These are phyloP conservation scores for Dimargaris cristalligena DNA, from an alignment of 192 early-diverging fungal genomes.

Conservation along the genomic window DNA sequence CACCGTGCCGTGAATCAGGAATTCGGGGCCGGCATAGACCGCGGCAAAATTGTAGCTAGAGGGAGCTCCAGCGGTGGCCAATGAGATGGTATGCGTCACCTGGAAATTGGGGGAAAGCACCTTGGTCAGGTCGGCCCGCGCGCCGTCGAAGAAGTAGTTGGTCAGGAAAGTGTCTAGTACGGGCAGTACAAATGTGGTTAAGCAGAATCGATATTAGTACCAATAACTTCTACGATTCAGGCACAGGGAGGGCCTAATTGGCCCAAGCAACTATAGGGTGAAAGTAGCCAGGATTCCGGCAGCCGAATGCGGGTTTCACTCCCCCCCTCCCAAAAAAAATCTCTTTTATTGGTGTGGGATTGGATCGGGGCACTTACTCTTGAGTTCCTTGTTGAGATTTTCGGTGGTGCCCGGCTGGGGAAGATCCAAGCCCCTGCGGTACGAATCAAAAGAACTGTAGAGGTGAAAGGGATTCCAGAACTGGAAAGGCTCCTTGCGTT, in stretches of 20 bases:
- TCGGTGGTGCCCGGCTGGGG: conserved; percentile 74
- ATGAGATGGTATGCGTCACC: conserved; percentile 77
- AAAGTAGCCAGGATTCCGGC: background rate
- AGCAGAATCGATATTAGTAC: background rate
- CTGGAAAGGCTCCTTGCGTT: too few relatives aligned
- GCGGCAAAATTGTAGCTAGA: conserved; percentile 85
- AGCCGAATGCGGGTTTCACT: background rate
- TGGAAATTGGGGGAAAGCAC: conserved; percentile 91
- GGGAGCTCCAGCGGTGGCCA: conserved; percentile 64
- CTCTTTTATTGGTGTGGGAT: background rate
- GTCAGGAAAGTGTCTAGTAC: conserved; percentile 57
- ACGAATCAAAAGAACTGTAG: background rate
- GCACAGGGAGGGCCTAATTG: conserved; percentile 9
- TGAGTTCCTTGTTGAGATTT: conserved; percentile 60
- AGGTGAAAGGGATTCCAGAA: background rate
- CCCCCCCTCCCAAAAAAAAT: background rate
- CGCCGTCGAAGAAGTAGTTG: conserved; percentile 86
- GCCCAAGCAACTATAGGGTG: background rate
- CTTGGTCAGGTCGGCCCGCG: conserved; percentile 81
- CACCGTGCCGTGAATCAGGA: conserved; percentile 82
- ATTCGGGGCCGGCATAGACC: conserved; percentile 62
- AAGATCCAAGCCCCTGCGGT: conserved; percentile 33
- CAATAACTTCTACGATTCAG: background rate
- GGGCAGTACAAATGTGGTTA: background rate
- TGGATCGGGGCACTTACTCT: conserved; percentile 33